Percentiles rank a stretch among this genome's conserved stretches.
phyloP scores from a whole-genome alignment of 306 rosid species.

The cucumber (Cucumis sativus) region DNA sequence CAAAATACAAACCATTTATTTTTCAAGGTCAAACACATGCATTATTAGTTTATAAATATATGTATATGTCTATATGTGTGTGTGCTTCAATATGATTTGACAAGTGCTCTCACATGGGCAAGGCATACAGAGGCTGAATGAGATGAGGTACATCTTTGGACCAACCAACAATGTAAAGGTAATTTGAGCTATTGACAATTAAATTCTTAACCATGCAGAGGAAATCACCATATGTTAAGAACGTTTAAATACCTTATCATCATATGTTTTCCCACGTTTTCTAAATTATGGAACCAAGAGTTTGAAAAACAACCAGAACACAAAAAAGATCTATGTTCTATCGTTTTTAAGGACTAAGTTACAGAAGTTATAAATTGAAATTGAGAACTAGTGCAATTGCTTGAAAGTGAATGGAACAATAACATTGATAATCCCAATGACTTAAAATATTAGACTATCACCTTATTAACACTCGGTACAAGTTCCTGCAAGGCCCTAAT shows the following conservation, averaged over 20 bases:
- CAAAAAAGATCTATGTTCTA: background rate
- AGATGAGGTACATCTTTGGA: background rate
- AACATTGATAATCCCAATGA: background rate
- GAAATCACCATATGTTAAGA: background rate
- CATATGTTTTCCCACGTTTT: background rate
- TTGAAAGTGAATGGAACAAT: background rate
- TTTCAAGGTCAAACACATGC: background rate
- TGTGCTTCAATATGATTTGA: background rate
- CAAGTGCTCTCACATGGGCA: background rate
- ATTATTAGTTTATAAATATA: background rate
- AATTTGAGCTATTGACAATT: background rate
- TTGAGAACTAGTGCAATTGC: background rate
- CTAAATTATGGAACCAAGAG: background rate
- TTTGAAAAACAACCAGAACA: background rate
- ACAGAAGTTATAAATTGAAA: background rate
- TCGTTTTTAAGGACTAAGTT: background rate
- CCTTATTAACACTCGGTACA: conserved; percentile 96
- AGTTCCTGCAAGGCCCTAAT: conserved; percentile 94
- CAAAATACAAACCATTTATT: background rate
- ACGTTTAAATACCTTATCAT: background rate
- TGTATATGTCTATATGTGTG: too few relatives aligned
- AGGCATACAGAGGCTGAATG: background rate
- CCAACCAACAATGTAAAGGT: background rate
- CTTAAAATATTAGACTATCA: conserved; percentile 13
- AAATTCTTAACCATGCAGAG: background rate